Evolutionary conservation across 2,329 filamentous ascomycete genomes (phyloP), one percentile per base, ranked within the genome.

Genomic region (Leptographium procerum): DNA sequence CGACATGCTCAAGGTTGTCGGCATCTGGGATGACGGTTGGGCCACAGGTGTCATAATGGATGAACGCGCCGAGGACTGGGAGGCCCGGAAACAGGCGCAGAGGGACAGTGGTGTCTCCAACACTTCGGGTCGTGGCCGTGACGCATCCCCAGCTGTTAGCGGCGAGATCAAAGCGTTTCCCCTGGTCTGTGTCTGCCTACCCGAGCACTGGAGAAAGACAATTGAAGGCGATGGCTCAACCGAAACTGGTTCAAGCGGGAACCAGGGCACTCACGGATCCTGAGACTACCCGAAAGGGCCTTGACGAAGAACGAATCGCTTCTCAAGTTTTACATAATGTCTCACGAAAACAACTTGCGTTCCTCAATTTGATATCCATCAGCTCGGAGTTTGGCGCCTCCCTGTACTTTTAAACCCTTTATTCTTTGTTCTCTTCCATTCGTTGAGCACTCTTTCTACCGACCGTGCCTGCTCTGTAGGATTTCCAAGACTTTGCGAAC

Each of bases 11-110:
- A 97, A 96, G 75, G 86, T 99, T 16, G 87, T 97, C 34, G 94
- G 94, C 62, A 99, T 99, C 64, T 99, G 94, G 94, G 94, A 99
- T 67, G 94, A 99, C 70, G 94, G 94, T 52, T 99, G 94, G 94
- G 94, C 94, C 13, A 99, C 94, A 1, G 94, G 94, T 66, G 81
- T 96, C 58, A 80, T 95, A 68, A 75, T 95, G 58, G 80, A 86
- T 57, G 89, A 95, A 66, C 81, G 84, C 58, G 91, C 91, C 2
- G 92, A 97, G 61, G 89, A 96, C 63, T 96, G 90, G 85, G 89
- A 95, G 65, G 80, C 81, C 50, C 81, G 86, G 63, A 82, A 84
- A 66, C 85, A 88, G 66, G 76, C 84, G 36, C 91, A 95, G 68
- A 84, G 94, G 61, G 94, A 99, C 72, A 97, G 92, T 66, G 94